A percentile compares a stretch with the other conserved stretches of the same genome.
Evolutionary conservation across 768 basidiomycete genomes (phyloP).

Genomic region (Phylloporus rhodoxanthus): DNA sequence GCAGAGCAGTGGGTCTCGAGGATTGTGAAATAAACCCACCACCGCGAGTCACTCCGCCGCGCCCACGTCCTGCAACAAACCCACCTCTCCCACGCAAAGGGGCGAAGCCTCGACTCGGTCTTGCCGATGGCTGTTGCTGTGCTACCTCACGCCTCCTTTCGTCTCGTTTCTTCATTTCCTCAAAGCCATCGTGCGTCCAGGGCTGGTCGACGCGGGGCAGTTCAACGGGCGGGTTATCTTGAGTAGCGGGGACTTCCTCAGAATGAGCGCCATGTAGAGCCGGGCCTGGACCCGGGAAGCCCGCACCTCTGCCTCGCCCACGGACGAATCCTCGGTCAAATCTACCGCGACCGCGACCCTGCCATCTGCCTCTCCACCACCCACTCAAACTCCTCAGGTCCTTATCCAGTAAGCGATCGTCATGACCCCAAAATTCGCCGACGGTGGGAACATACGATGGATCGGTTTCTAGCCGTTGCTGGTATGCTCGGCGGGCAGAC

Average conservation of each 20-base stretch:
- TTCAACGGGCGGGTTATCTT: constrained; percentile 22
- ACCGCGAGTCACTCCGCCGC: constrained; percentile 44
- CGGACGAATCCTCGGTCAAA: constrained; percentile 40
- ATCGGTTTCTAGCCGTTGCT: constrained; percentile 73
- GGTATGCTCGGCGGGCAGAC: constrained; percentile 79
- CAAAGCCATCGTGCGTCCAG: constrained; percentile 86
- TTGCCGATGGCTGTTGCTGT: constrained; percentile 30
- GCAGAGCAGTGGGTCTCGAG: constrained; percentile 25
- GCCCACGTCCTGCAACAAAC: constrained; percentile 37
- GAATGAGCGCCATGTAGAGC: constrained; percentile 12
- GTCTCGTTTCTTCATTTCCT: constrained; percentile 77
- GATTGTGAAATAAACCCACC: constrained; percentile 34
- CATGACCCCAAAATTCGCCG: constrained; percentile 93
- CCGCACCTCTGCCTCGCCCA: constrained; percentile 55
- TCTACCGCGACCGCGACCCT: constrained; percentile 60
- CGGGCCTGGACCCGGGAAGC: constrained; percentile 22
- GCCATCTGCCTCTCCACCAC: constrained; percentile 83
- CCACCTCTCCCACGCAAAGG: constrained; percentile 45
- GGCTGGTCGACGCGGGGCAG: constrained; percentile 58
- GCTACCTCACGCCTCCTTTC: constrained; percentile 40
- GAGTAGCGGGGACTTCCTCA: constrained; percentile 15
- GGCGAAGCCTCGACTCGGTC: constrained; percentile 31
- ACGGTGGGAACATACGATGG: constrained; percentile 88
- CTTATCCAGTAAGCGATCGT: constrained; percentile 83
- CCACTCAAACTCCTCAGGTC: constrained; percentile 75